phyloP scores from a whole-genome alignment of 129 eudicot genomes.

The Gnaphalium uliginosum region DNA sequence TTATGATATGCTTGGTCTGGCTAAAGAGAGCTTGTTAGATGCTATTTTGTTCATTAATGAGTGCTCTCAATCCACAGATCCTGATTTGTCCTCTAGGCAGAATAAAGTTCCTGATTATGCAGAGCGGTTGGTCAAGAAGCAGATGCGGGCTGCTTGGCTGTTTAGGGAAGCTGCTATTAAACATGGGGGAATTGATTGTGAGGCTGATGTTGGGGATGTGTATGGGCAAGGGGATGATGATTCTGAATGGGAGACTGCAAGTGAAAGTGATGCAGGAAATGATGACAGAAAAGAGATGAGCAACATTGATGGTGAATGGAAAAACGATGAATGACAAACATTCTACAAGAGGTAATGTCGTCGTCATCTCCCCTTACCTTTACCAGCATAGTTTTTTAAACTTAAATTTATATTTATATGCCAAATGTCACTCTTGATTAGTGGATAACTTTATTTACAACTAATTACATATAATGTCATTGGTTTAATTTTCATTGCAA shows the following conservation, averaged over 20 bases:
- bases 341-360: constrained; percentile 60
- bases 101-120: constrained; percentile 98
- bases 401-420: not conserved
- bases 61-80: constrained; percentile 87
- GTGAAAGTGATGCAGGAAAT: constrained; percentile 84
- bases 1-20: constrained; percentile 89
- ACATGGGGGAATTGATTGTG: constrained; percentile 75
- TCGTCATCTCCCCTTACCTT: not conserved
- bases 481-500: not conserved
- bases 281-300: constrained; percentile 60
- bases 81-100: constrained; percentile 73
- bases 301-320: constrained; percentile 54
- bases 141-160: constrained; percentile 96
- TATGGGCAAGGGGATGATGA: constrained; percentile 82
- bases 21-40: constrained; percentile 90
- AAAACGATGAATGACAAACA: constrained; percentile 49
- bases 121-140: constrained; percentile 90
- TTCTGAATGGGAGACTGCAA: constrained; percentile 99
- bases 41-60: constrained; percentile 88
- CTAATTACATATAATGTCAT: not conserved
- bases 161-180: constrained; percentile 89
- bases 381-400: not conserved
- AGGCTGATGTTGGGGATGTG: constrained; percentile 59
- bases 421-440: constrained; percentile 3
- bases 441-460: not conserved